These are phyloP conservation scores for Citrus sp. DNA, from an alignment of 345 rosid genomes.

Conservation along the genomic window DNA sequence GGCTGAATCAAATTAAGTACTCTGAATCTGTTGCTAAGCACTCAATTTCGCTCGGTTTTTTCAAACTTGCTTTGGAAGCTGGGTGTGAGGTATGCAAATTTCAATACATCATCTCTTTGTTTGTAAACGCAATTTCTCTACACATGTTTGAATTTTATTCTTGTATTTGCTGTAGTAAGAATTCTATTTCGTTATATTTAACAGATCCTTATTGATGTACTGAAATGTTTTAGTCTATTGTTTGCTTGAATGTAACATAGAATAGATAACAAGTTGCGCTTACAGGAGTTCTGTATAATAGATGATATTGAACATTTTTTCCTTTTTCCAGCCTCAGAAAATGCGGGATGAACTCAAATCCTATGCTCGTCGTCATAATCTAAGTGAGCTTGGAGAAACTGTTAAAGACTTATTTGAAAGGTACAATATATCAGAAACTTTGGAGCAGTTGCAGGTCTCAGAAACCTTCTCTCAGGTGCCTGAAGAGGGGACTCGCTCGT, in stretches of 20 bases:
- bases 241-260: not conserved
- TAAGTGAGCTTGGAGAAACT: conserved; percentile 47
- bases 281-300: not conserved
- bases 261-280: not conserved
- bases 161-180: not conserved
- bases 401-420: conserved; percentile 53
- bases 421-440: conserved; percentile 49
- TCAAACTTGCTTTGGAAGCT: conserved; percentile 82
- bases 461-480: conserved; percentile 56
- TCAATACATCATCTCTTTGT: not conserved
- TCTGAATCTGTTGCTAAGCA: conserved; percentile 77
- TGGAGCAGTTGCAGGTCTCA: conserved; percentile 55
- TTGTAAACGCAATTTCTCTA: not conserved
- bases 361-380: conserved; percentile 54
- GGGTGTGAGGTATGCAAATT: conserved; percentile 67
- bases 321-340: conserved; percentile 49
- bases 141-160: not conserved
- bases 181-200: not conserved
- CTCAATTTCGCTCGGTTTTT: conserved; percentile 74
- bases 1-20: conserved; percentile 74
- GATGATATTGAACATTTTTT: not conserved
- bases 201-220: not conserved
- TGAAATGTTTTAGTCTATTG: not conserved
- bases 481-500: conserved; percentile 52
- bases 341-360: conserved; percentile 76